Base-by-base conservation (phyloP, 345 rosid genomes). In the Camelina laxa region DNA sequence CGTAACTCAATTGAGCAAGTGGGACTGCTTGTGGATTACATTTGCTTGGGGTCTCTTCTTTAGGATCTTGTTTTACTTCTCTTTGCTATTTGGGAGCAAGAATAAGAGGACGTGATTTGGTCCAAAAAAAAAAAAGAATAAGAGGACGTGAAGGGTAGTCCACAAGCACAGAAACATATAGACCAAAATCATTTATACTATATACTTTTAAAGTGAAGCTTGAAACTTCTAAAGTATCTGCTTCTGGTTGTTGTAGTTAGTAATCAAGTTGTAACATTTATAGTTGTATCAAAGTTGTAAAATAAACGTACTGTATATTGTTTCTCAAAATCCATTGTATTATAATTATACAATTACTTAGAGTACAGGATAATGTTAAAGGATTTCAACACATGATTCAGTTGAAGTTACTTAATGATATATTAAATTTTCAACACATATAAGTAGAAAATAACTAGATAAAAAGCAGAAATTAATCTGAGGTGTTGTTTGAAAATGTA, bases 1-100 rank as follows among this genome's bases (percentile, higher is more conserved):
- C 22, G 19, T 81, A 16, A 67, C 82, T 50, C 80, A 79, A 7
- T 7, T 78, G 42, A 74, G 77, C 35, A 82, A 75, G 51, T 82
- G 80, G 82, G 76, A 70, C 31, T 82, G 84, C 56, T 75, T 79
- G 64, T 75, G 82, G 84, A 67, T 78, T 36, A 82, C 82, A 60
- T 19, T 82, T 2, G 84, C 80, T 65, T 79, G 78, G 73, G 84
- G 84, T 11, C 3, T 79, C 72, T 75, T 79, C 30, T 82, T 82
- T 66, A 66, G 84, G 78, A 66, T 70, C 44, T 63, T 82, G 77
- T 79, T 82, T 58, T 82, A 79, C 72, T 60, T 82, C 24, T 27
- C 82, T 2, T 82, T 82, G 67, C 39, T 82, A 38, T n/a, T 78
- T 17, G 82, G 84, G 16, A 75, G 82, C 71, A 78, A 79, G 72